A percentile compares a stretch with the other conserved stretches of the same genome.
Conservation (phyloP, 345 rosid genomes). For the Mangifera indica region DNA sequence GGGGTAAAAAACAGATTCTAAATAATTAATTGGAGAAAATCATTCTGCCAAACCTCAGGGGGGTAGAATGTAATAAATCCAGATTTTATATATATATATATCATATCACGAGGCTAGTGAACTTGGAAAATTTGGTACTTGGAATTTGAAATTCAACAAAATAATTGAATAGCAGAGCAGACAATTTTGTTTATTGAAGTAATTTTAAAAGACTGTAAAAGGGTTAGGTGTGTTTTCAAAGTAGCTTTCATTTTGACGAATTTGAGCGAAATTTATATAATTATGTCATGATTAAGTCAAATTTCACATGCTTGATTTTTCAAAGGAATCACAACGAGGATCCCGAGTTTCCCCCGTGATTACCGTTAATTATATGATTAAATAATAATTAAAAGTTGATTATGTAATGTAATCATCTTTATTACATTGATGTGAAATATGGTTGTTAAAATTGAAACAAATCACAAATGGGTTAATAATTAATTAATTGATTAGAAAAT, state of each 20-base stretch:
- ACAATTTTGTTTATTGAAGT: not conserved
- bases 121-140: not conserved
- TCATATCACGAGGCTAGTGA: not conserved
- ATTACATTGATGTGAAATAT: no score
- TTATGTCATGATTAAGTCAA: not conserved
- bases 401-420: not conserved
- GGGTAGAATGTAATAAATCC: no score
- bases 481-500: no score
- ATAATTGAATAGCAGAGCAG: not conserved
- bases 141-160: not conserved
- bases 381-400: constrained; percentile 1
- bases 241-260: not conserved
- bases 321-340: not conserved
- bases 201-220: not conserved
- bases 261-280: not conserved
- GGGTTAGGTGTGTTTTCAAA: constrained; percentile 1
- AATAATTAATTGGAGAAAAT: no score
- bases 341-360: constrained; percentile 32
- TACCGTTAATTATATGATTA: constrained; percentile 12
- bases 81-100: no score
- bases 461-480: no score
- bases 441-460: not conserved
- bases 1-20: no score
- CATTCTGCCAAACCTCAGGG: no score
- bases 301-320: constrained; percentile 5